Conservation (phyloP, 371 early-diverging fungal species). For the Ecytonucleospora hepatopenaei region DNA sequence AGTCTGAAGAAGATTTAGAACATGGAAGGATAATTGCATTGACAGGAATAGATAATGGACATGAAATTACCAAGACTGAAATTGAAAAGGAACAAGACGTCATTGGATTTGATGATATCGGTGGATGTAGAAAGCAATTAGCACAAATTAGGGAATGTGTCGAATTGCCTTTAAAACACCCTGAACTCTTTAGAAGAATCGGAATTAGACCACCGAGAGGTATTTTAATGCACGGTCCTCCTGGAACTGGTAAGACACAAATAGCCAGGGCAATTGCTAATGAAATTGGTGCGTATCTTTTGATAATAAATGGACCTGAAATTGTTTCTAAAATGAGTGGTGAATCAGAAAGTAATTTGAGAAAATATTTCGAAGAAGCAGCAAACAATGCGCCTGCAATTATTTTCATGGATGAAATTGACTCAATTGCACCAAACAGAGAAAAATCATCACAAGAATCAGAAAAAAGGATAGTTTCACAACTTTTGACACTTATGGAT, state of each 20-base stretch:
- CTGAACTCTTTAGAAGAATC: slow-evolving; percentile 86
- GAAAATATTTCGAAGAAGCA: slow-evolving; percentile 95
- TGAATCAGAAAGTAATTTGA: slow-evolving; percentile 86
- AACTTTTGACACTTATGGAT: slow-evolving; percentile 95
- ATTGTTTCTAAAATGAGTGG: slow-evolving; percentile 99
- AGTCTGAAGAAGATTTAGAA: slow-evolving; percentile 15
- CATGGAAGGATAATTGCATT: slow-evolving; percentile 63
- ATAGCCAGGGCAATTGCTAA: slow-evolving; percentile 85
- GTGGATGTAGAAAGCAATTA: slow-evolving; percentile 93
- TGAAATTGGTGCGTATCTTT: slow-evolving; percentile 83
- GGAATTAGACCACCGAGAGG: slow-evolving; percentile 85
- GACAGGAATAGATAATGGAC: slow-evolving; percentile 90
- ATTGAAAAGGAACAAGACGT: slow-evolving; percentile 84
- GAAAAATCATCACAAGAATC: slow-evolving; percentile 97
- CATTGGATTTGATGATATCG: slow-evolving; percentile 97
- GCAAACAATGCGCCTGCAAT: slow-evolving; percentile 88
- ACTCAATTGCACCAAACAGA: slow-evolving; percentile 97
- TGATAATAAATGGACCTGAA: slow-evolving; percentile 91
- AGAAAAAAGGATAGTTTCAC: slow-evolving; percentile 93
- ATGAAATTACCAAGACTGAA: slow-evolving; percentile 88
- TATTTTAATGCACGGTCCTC: slow-evolving; percentile 86
- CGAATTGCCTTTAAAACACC: slow-evolving; percentile 91
- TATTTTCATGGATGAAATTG: slow-evolving; percentile 97
- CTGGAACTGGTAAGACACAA: slow-evolving; percentile 91
- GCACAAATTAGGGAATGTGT: slow-evolving; percentile 97